Evolutionary conservation across 306 rosid genomes (phyloP).

Genomic region (Begonia peltatifolia): DNA sequence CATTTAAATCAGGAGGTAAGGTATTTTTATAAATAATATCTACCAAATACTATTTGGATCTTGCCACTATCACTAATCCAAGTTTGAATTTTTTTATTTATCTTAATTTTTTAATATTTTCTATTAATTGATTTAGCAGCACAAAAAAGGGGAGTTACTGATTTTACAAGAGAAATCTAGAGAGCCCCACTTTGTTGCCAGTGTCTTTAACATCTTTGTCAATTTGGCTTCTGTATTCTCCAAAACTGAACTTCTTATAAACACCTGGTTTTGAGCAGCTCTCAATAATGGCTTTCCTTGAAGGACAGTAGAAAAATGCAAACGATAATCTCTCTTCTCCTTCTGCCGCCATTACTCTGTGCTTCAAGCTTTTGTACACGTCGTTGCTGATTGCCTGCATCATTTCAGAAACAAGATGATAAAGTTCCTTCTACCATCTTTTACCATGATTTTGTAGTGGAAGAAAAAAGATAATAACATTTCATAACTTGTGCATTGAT

Average conservation of each 20-base stretch:
- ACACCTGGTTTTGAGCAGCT: slow-evolving; percentile 18
- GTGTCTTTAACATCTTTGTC: slow-evolving; percentile 37
- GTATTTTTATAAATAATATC: too few species aligned
- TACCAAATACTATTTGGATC: too few species aligned
- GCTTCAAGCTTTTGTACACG: slow-evolving; percentile 45
- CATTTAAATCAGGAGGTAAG: too few species aligned
- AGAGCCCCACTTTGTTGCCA: slow-evolving; percentile 66
- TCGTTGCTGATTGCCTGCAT: slow-evolving; percentile 69
- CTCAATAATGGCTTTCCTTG: slow-evolving; percentile 27
- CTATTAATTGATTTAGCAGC: not conserved
- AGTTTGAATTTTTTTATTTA: too few species aligned
- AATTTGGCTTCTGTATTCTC: slow-evolving; percentile 33
- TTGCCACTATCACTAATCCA: too few species aligned
- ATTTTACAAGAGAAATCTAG: slow-evolving; percentile 31
- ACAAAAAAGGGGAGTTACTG: not conserved
- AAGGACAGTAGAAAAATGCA: slow-evolving; percentile 64
- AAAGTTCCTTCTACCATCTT: too few species aligned
- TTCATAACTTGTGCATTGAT: too few species aligned
- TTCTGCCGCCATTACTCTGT: slow-evolving; percentile 32
- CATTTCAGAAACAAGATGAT: not conserved
- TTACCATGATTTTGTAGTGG: too few species aligned
- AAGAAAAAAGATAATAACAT: too few species aligned
- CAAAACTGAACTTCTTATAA: slow-evolving; percentile 41
- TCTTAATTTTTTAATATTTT: too few species aligned
- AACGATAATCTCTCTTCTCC: slow-evolving; percentile 43